Evolutionary conservation across 2,329 filamentous ascomycete genomes (phyloP), one percentile per base, ranked within the genome.

Genomic region (Colletotrichum plurivorum): DNA sequence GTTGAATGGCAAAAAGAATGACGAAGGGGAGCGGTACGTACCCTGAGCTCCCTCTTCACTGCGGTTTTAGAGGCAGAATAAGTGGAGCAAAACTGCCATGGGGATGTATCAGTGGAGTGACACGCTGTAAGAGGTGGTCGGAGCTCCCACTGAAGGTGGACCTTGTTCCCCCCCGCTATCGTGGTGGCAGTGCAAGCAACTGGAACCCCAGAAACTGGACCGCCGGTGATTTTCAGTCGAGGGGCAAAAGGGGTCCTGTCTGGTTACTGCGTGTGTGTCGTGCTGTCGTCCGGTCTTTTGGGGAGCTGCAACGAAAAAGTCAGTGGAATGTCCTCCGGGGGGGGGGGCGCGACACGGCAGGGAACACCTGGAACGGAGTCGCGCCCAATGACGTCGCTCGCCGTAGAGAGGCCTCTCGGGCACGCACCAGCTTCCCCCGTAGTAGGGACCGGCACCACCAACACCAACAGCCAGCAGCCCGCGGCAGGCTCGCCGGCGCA

Each of bases 351-450:
- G 16, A 41, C n/a, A 43, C 39, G 61, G 43, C 65, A 31, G 65
- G 65, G 54, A 54, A 39, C 20, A 45, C 61, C 56, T 69, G 66
- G 39, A 49, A 65, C 22, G 31, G 22, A 13, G 27, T 36, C 48
- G 49, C 18, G 53, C 25, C 66, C 55, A 69, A 69, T 69, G 66
- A 69, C 66, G 67, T 69, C 67, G 62, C 62, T 36, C 62, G 49
- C 66, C 62, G 36, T 56, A 22, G 55, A 69, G 67, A 69, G 67
- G 67, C 67, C 67, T 69, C 67, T 69, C 62, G 55, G 45, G 61
- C 61, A 49, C 46, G 46, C 18, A 22, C 46, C 46, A 49, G 46
- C 46, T 31, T 31, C 22, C 22, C 22, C 22, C 22, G 22, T 25
- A 5, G 22, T 25, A 31, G 27, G 27, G 27, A 31, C 27, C 27